Evolutionary conservation across 176 grass and related monocot species (phyloP).

Genomic region (Paspalum vaginatum): DNA sequence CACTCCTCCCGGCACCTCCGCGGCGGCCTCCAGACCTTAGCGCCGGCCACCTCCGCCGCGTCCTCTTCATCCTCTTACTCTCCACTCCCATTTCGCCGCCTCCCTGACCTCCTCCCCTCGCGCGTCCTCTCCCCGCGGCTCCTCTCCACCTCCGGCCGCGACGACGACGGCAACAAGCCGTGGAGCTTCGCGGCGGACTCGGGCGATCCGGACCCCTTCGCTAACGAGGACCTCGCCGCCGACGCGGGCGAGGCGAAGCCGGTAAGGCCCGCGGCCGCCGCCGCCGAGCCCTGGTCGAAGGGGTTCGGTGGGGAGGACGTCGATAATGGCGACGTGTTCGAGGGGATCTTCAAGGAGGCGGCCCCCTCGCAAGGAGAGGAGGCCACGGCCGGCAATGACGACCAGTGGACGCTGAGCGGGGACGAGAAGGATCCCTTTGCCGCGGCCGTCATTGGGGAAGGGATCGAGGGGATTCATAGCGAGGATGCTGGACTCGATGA

Average conservation of each 20-base stretch:
- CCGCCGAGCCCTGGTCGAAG: slow-evolving; percentile 38
- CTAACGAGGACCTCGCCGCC: slow-evolving; percentile 11
- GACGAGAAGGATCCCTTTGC: slow-evolving; percentile 66
- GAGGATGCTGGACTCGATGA: slow-evolving; percentile 35
- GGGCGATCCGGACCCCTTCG: slow-evolving; percentile 50
- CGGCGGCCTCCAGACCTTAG: slow-evolving; percentile 39
- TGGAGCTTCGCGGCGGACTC: slow-evolving; percentile 50
- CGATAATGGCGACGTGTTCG: slow-evolving; percentile 45
- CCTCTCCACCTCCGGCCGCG: slow-evolving; percentile 60
- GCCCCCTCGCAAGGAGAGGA: not conserved
- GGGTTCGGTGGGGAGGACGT: slow-evolving; percentile 44
- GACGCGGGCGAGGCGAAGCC: slow-evolving; percentile 27
- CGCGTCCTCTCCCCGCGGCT: slow-evolving; percentile 39
- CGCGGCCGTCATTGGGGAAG: slow-evolving; percentile 50
- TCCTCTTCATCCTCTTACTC: not conserved
- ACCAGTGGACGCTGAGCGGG: slow-evolving; percentile 44
- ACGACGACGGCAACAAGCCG: slow-evolving; percentile 47
- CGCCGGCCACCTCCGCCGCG: slow-evolving; percentile 6
- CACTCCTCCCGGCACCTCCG: slow-evolving; percentile 48
- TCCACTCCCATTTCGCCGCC: slow-evolving; percentile 14
- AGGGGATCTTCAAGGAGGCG: slow-evolving; percentile 52
- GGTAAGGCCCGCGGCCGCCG: slow-evolving; percentile 30
- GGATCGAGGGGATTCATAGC: slow-evolving; percentile 39
- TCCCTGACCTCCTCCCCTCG: slow-evolving; percentile 10
- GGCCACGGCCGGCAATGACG: slow-evolving; percentile 8